Evolutionary conservation across 2,329 filamentous ascomycete species (phyloP), one percentile per base, ranked within the genome.

Genomic region (Purpureocillium lavendulum): DNA sequence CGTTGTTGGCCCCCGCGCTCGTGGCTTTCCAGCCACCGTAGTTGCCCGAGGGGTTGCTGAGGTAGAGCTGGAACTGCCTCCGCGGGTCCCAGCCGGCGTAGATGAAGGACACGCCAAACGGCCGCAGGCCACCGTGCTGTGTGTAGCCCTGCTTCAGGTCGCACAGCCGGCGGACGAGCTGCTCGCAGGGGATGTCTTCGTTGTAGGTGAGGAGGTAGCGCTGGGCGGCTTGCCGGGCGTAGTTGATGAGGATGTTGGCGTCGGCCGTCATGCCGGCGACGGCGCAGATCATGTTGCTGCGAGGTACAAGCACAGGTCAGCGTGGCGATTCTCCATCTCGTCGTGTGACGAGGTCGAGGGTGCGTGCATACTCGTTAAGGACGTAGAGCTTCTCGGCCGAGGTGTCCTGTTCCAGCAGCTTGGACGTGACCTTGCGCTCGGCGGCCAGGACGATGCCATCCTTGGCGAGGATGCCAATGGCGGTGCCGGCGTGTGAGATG

Each of bases 301-400:
- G 15, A 29, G 11, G 31, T 7, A 21, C 36, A 38, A 15, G 8
- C 31, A 51, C 41, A 50, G 46, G 30, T n/a, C n/a, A n/a, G n/a
- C n/a, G n/a, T n/a, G n/a, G n/a, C n/a, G n/a, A n/a, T n/a, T n/a
- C n/a, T n/a, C n/a, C n/a, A n/a, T n/a, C n/a, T n/a, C n/a, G n/a
- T n/a, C n/a, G n/a, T n/a, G n/a, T n/a, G n/a, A n/a, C 15, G 16
- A n/a, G 29, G 42, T 36, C 26, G 40, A 40, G 30, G 36, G 17
- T 26, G 31, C 26, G 10, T 30, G 7, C 84, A 47, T 73, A 96
- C 90, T 98, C 92, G 56, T 98, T 98, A 56, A 98, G 72, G 57
- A 95, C 96, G 69, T 98, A 98, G 53, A 98, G 87, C 81, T 98
- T 98, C 82, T 98, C 92, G 37, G 92, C 94, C 40, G 92, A 97